These are phyloP conservation scores for Pichia terricola DNA, from an alignment of 1,139 yeast species.

Conservation along the genomic window DNA sequence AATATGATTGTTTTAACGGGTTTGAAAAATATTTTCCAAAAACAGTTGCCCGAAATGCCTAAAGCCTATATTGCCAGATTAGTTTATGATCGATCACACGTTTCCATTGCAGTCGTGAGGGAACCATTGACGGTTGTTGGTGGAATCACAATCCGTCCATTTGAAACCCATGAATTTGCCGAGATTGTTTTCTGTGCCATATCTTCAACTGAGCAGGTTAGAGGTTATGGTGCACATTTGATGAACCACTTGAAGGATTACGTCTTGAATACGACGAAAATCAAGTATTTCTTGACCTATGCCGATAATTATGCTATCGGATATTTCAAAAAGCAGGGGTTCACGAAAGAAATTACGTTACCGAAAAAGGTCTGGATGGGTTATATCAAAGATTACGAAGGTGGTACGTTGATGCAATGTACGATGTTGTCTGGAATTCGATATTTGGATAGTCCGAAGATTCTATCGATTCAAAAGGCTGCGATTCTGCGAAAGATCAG, in stretches of 20 bases:
- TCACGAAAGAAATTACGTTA: conserved; percentile 85
- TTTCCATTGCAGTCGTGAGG: conserved; percentile 91
- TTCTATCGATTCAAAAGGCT: conserved; percentile 78
- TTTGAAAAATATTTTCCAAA: conserved; percentile 88
- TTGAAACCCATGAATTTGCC: conserved; percentile 83
- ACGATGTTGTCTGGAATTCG: conserved; percentile 82
- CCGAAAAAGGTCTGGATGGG: conserved; percentile 95
- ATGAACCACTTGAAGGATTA: conserved; percentile 97
- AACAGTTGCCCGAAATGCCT: conserved; percentile 98
- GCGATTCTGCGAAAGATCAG: conserved; percentile 81
- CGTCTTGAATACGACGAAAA: conserved; percentile 79
- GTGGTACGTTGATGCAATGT: conserved; percentile 98
- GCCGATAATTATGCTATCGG: conserved; percentile 99
- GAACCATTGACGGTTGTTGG: conserved; percentile 94
- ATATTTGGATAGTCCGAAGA: conserved; percentile 82
- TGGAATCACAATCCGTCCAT: conserved; percentile 93
- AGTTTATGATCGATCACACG: conserved; percentile 88
- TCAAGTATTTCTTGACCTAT: conserved; percentile 83
- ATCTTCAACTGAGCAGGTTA: conserved; percentile 91
- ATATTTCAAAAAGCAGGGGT: conserved; percentile 95
- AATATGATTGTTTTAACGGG: conserved; percentile 90
- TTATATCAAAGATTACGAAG: conserved; percentile 95
- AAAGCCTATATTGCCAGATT: conserved; percentile 89
- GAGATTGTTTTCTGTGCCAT: conserved; percentile 98
- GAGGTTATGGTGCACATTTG: conserved; percentile 97